Base-by-base conservation (phyloP, 164 flowering plant species). In the Piper betle region DNA sequence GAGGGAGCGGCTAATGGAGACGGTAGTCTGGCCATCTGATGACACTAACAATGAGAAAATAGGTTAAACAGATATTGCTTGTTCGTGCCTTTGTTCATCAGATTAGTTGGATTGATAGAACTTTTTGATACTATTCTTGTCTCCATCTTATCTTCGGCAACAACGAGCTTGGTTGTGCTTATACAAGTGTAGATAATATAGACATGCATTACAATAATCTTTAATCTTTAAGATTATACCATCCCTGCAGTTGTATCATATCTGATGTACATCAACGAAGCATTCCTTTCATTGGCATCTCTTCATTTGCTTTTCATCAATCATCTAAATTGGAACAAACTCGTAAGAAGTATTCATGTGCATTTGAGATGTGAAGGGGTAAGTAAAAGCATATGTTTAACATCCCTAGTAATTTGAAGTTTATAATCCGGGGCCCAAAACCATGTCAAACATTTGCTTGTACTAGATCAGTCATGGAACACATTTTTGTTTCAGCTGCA, bases 1-100 rank as follows among this genome's bases (percentile, higher is more conserved):
- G 99, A 85, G 99, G 4, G 96, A 87, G 66, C 80, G 94, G 42
- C 88, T 90, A 25, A 77, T 80, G 66, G 92, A 93, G 46, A 75
- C 78, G 11, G 78, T 75, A 37, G 56, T 62, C 61, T 75, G 78
- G 78, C 78, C 78, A 13, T 72, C 78, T 18, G 78, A 75, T 62
- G 75, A 75, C 64, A 66, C 75, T 53, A 75, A 71, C 62, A 66
- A 85, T 25, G 89, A 82, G 73, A 81, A 78, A 74, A 79, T 83
- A 60, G 84, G 87, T 37, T 84, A 76, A 81, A 20, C 16, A 43
- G 58, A 6, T 56, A 13, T 17, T 17, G 38, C 7, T 25, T 10
- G 6, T 55, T n/a, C 38, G 12, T 43, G 6, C 6, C 2, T 43
- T 43, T 15, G n/a, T n/a, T n/a, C 50, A 43, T 43, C 8, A 43